A percentile compares a stretch with the other conserved stretches of the same genome.
Conservation (phyloP, 169 alveolate genomes). For the Eimeria praecox region DNA sequence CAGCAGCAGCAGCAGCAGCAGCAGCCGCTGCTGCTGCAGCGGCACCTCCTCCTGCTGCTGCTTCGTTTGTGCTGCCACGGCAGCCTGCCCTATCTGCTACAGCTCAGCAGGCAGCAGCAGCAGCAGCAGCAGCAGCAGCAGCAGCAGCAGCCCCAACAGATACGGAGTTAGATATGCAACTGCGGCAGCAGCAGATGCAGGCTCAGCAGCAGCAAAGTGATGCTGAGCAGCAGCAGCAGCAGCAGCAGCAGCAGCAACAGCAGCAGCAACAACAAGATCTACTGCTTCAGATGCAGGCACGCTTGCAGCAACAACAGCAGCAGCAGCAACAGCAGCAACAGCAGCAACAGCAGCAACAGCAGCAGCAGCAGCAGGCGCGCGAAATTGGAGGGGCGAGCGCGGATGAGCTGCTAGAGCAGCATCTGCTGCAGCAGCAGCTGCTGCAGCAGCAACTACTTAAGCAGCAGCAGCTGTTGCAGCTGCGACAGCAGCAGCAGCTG, state of each 20-base stretch:
- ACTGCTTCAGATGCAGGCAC: not conserved
- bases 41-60: not conserved
- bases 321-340: slow-evolving; percentile 35
- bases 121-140: not conserved
- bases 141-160: not conserved
- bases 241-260: not conserved
- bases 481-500: slow-evolving; percentile 19
- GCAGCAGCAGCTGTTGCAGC: slow-evolving; percentile 25
- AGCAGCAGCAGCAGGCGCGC: not conserved
- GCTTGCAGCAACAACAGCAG: slow-evolving; percentile 28
- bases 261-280: not conserved
- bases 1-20: slow-evolving; percentile 24
- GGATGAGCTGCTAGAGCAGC: not conserved
- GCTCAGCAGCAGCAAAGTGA: not conserved
- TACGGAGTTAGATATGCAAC: not conserved
- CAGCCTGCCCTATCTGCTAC: not conserved
- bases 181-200: not conserved
- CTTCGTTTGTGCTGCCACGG: not conserved
- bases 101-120: not conserved
- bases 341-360: slow-evolving; percentile 14
- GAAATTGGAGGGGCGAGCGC: not conserved
- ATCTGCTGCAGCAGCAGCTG: not conserved
- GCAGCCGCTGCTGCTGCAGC: not conserved
- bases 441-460: not conserved
- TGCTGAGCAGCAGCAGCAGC: not conserved